Conservation (phyloP, 768 basidiomycete species). For the Galerina marginata region DNA sequence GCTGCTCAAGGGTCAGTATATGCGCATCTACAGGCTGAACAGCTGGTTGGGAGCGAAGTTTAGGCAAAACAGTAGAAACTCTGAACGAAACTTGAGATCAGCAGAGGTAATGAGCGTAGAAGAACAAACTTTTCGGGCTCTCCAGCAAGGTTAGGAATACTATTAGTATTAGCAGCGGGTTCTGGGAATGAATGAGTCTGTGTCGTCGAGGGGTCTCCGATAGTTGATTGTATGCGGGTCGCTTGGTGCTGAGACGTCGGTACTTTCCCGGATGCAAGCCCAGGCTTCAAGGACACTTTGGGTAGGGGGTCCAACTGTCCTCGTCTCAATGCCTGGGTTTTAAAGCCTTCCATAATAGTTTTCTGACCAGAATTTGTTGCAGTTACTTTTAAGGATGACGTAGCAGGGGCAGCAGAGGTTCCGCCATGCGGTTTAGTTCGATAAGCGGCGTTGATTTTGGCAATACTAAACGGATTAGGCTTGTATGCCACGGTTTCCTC, state of each 20-base stretch:
- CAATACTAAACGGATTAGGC: conserved; percentile 82
- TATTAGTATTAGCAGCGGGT: too few species aligned
- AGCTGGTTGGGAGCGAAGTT: not conserved
- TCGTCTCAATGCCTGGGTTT: conserved; percentile 39
- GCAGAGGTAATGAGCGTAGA: not conserved
- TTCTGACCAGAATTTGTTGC: conserved; percentile 13
- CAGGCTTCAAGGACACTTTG: not conserved
- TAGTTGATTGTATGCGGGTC: not conserved
- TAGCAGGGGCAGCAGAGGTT: not conserved
- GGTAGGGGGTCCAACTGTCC: not conserved
- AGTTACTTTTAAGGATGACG: not conserved
- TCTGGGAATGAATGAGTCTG: too few species aligned
- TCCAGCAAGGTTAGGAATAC: too few species aligned
- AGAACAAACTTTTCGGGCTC: conserved; percentile 2
- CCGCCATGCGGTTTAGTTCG: conserved; percentile 34
- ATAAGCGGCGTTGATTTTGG: conserved; percentile 75
- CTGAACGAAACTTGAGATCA: not conserved
- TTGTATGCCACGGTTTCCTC: conserved; percentile 69
- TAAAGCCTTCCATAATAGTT: conserved; percentile 52
- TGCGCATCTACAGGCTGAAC: conserved; percentile 10
- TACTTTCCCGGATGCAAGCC: not conserved
- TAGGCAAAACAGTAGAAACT: not conserved
- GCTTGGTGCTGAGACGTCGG: not conserved
- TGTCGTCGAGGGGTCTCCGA: not conserved
- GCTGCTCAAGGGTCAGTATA: conserved; percentile 9